phyloP scores from a whole-genome alignment of 116 monocot species.

The Cymodocea nodosa region DNA sequence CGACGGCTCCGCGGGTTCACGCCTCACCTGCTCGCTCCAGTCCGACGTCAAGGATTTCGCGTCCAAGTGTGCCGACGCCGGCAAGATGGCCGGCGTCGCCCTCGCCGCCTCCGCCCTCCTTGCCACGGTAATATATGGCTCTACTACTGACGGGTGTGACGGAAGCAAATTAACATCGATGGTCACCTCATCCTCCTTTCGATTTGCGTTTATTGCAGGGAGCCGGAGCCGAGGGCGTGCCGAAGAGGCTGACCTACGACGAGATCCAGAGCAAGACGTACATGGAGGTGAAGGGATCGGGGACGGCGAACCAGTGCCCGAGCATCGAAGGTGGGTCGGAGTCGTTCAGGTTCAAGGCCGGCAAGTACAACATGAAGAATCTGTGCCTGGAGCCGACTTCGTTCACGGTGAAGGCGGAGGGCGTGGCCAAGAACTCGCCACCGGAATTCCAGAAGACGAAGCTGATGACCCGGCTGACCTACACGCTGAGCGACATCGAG shows the following conservation, averaged over 20 bases:
- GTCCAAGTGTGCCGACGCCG: constrained; percentile 60
- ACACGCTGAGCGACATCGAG: constrained; percentile 98
- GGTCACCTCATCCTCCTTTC: too few species aligned
- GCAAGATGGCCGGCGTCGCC: constrained; percentile 87
- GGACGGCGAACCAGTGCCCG: constrained; percentile 97
- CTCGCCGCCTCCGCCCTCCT: constrained; percentile 90
- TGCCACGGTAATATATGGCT: constrained; percentile 33
- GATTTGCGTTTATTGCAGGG: too few species aligned
- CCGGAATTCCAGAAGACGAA: constrained; percentile 95
- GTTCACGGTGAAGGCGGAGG: constrained; percentile 93
- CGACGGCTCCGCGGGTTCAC: constrained; percentile 16
- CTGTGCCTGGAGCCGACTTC: constrained; percentile 95
- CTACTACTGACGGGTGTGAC: too few species aligned
- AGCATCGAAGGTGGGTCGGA: constrained; percentile 64
- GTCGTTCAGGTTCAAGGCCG: constrained; percentile 72
- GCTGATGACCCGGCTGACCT: constrained; percentile 97
- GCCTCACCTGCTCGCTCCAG: constrained; percentile 65
- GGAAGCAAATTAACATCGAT: too few species aligned
- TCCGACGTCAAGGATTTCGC: constrained; percentile 54
- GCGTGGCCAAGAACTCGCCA: constrained; percentile 62
- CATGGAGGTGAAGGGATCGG: constrained; percentile 96
- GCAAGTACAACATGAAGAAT: constrained; percentile 97
- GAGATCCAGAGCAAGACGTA: constrained; percentile 96
- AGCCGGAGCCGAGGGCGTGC: constrained; percentile 49
- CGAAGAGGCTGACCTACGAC: constrained; percentile 89